Conservation (phyloP, 2,329 filamentous ascomycete species). For the Fonsecaea nubica region DNA sequence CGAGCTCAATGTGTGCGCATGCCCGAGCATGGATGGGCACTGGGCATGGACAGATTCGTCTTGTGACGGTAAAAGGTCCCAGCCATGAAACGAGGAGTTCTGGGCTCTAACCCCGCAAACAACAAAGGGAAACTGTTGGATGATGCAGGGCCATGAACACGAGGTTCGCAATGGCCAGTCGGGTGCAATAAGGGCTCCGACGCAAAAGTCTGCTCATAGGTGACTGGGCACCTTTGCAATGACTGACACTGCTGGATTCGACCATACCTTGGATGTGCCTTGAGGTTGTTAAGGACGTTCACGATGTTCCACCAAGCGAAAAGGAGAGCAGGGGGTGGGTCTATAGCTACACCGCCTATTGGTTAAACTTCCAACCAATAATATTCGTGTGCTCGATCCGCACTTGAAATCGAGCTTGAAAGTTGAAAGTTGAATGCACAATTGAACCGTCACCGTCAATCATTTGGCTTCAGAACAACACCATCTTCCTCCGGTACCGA, state of each 20-base stretch:
- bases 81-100: slow-evolving; percentile 3
- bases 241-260: neutral
- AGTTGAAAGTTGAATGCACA: neutral
- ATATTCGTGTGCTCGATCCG: neutral
- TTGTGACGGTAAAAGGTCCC: slow-evolving; percentile 2
- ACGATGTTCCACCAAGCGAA: neutral
- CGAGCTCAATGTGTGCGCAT: neutral
- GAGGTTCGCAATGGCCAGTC: slow-evolving; percentile 8
- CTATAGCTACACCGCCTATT: neutral
- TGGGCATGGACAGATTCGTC: neutral
- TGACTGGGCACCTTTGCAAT: neutral
- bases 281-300: neutral
- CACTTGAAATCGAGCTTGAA: neutral
- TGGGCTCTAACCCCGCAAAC: slow-evolving; percentile 16
- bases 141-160: slow-evolving; percentile 9
- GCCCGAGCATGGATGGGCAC: neutral
- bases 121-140: neutral
- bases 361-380: neutral
- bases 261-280: neutral
- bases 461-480: neutral
- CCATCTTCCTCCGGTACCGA: neutral
- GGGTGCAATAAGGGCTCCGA: neutral
- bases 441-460: neutral
- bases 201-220: neutral
- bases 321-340: neutral